Conservation (phyloP, 2,329 filamentous ascomycete genomes). For the Arthrobotrys musiformis region DNA sequence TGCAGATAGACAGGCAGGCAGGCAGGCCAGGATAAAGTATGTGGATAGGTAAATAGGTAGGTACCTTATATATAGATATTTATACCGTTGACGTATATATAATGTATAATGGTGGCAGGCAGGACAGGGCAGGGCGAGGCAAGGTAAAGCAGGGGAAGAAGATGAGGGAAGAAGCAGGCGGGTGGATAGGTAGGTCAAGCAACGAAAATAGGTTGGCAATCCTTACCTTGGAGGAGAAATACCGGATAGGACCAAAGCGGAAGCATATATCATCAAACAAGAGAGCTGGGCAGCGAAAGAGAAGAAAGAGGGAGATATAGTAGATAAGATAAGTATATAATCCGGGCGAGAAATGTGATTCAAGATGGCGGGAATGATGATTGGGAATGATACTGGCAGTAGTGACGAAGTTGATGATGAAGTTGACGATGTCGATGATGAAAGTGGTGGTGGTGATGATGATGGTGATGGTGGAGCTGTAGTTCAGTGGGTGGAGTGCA, state of each 20-base stretch:
- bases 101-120: slow-evolving; percentile 12
- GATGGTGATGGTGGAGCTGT: not conserved
- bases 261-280: slow-evolving; percentile 50
- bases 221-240: slow-evolving; percentile 50
- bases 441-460: not conserved
- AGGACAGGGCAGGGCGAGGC: not conserved
- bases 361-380: not conserved
- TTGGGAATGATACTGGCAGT: not conserved
- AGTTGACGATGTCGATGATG: not conserved
- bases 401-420: not conserved
- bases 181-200: not conserved
- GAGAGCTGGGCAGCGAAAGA: not conserved
- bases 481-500: not conserved
- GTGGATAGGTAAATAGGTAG: not conserved
- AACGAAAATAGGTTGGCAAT: not conserved
- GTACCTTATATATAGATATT: slow-evolving; percentile 4
- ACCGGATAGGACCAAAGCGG: slow-evolving; percentile 34
- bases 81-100: slow-evolving; percentile 2
- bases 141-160: not conserved
- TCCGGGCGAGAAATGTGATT: not conserved
- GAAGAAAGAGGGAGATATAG: not conserved
- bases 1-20: not conserved
- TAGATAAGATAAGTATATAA: not conserved
- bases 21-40: too few relatives aligned
- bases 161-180: not conserved